phyloP scores from a whole-genome alignment of 768 basidiomycete genomes.

The Termitomyces sp. region DNA sequence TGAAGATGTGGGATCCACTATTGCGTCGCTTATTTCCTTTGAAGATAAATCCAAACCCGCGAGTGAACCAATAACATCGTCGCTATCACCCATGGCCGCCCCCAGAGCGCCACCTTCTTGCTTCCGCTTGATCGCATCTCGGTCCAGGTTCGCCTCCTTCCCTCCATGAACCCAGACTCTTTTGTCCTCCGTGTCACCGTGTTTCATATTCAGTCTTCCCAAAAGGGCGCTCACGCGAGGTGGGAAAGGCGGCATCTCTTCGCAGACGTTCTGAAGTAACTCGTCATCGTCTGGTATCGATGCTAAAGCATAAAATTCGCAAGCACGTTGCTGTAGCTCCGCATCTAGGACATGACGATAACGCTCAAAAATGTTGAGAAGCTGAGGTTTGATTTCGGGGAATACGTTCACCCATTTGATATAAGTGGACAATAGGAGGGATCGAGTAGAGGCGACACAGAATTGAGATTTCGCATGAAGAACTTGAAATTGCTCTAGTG shows the following conservation, averaged over 20 bases:
- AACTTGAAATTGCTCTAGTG: conserved; percentile 88
- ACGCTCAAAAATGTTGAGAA: conserved; percentile 92
- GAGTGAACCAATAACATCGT: conserved; percentile 67
- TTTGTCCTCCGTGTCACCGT: conserved; percentile 91
- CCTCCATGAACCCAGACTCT: conserved; percentile 93
- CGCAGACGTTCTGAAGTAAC: conserved; percentile 88
- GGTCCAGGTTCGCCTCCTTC: conserved; percentile 85
- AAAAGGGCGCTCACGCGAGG: conserved; percentile 89
- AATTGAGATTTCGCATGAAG: conserved; percentile 94
- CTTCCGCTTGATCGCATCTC: conserved; percentile 55
- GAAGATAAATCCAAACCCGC: conserved; percentile 73
- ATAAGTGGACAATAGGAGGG: conserved; percentile 92
- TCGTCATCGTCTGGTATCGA: conserved; percentile 86
- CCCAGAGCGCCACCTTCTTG: conserved; percentile 24
- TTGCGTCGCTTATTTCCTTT: conserved; percentile 6
- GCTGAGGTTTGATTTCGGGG: conserved; percentile 94
- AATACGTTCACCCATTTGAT: conserved; percentile 99
- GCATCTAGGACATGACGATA: conserved; percentile 97
- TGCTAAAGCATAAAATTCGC: conserved; percentile 92
- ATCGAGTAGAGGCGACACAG: conserved; percentile 86
- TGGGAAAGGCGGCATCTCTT: conserved; percentile 99
- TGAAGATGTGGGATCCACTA: conserved; percentile 8
- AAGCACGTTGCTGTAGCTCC: conserved; percentile 96
- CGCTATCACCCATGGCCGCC: conserved; percentile 20
- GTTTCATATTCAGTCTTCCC: conserved; percentile 82